These are phyloP conservation scores for Alternaria solani DNA, from an alignment of 2,329 filamentous ascomycete genomes.

Conservation along the genomic window DNA sequence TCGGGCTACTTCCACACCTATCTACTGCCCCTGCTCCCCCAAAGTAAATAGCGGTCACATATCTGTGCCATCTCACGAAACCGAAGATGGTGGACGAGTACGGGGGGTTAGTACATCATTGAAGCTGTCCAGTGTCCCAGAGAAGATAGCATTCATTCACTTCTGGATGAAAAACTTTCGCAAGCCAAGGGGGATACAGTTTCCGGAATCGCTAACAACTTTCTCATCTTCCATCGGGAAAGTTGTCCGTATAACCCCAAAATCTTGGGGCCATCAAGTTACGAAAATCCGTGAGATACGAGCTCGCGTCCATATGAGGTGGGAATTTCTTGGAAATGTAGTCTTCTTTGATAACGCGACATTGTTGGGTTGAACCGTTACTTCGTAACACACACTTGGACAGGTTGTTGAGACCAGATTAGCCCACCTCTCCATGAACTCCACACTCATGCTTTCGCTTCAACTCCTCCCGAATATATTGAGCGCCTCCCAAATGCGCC, in stretches of 20 bases:
- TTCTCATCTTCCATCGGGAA: no score
- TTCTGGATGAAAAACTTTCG: not conserved
- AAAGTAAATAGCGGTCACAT: not conserved
- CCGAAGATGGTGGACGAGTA: not conserved
- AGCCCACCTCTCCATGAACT: not conserved
- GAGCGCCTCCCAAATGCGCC: not conserved
- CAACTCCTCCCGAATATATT: not conserved
- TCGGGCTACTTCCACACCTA: not conserved
- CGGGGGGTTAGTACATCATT: not conserved
- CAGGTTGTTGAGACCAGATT: not conserved
- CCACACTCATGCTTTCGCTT: not conserved
- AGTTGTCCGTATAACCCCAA: no score
- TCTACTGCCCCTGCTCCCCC: not conserved
- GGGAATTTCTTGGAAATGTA: not conserved
- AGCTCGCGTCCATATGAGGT: no score
- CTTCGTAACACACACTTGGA: slow-evolving; percentile 1
- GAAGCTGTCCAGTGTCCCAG: not conserved
- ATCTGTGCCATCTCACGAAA: not conserved
- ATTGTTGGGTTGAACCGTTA: slow-evolving; percentile 4
- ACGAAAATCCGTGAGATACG: no score
- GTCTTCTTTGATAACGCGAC: not conserved
- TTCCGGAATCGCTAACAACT: not conserved
- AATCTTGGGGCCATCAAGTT: no score
- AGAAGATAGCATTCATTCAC: not conserved
- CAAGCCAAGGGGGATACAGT: not conserved